Base-by-base conservation (phyloP, 2,329 filamentous ascomycete genomes). In the Alternaria incomplexa region DNA sequence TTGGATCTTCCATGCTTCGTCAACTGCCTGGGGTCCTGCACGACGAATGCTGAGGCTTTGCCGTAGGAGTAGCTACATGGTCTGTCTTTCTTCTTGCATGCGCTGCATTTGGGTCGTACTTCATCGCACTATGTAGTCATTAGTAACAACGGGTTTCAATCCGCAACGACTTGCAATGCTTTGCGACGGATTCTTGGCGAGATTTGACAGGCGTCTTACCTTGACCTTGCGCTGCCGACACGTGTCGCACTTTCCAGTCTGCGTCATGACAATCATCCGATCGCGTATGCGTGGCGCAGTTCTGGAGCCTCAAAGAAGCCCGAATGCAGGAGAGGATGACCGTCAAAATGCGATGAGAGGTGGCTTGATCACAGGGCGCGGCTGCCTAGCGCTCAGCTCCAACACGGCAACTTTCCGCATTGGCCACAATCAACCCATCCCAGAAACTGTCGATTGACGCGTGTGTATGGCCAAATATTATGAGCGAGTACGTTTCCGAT, bases 181-280 rank as follows among this genome's bases (percentile, higher is more conserved):
- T 13, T n/a, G 11, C 46, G 30, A 28, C 3, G 8, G 17, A 7
- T 10, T 8, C 9, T 7, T 11, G 0, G 17, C 47, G 25, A n/a
- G 11, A 43, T 1, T 36, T 5, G 50, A 17, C 6, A 36, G 8
- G 9, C 9, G 17, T 43, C 20, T 28, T 59, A 77, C 75, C 69
- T 76, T 77, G 44, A 77, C 75, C 56, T 77, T 77, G 11, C 75
- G 71, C 47, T 67, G 66, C 32, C 75, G 68, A 61, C 75, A 77
- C 4, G 64, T 75, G 47, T 76, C 73, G 52, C 75, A 77, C 63
- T 77, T 77, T 13, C 74, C 74, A 4, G 71, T 71, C 45, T 72
- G 72, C 6, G 75, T 77, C 75, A 77, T 77, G 5, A 17, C 26
- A 11, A 25, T 8, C 3, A 13, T 10, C 20, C 1, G 5, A 7